Base-by-base conservation (phyloP, 1,284 basidiomycete genomes). In the Ceratobasidium sp. region DNA sequence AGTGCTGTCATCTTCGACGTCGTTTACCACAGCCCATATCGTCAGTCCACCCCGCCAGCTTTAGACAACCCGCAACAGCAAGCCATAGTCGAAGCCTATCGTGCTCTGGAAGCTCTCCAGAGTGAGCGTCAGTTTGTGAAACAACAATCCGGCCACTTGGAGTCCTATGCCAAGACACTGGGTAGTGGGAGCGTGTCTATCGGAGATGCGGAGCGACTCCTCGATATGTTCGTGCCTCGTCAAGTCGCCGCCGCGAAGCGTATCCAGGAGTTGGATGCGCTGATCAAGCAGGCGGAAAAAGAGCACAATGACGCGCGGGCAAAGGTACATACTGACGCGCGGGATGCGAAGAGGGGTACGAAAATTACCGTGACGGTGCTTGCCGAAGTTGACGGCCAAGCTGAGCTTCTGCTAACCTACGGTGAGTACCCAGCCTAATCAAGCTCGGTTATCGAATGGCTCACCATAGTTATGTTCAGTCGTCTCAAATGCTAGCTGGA, bases 1-100 rank as follows among this genome's bases (percentile, higher is more conserved):
- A 67, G 80, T 34, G 79, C 80, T 6, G 65, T 77, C 32, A 79
- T 81, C 37, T 80, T 80, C 68, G 81, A 81, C 51, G 81, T 81
- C 25, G 77, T 81, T 19, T 81, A 79, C 77, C 71, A 70, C 77
- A 57, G 43, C 70, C 68, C 76, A 7, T 56, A 61, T 5, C 1
- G 25, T 56, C 32, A 52, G 44, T 59, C n/a, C 2, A 15, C 25
- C 37, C 15, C 19, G 15, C 46, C 46, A 15, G 19, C 13, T 1
- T 49, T 13, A 25, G 40, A n/a, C 29, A 25, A 29, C 29, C 51
- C 15, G 29, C 54, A n/a, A 44, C 11, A 70, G 34, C 74, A 79
- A 46, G 52, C 49, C 11, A 56, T 81, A n/a, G 51, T 61, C 17
- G 78, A 68, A 9, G 34, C 80, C 9, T 34, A 69, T 37, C 78